Percentiles rank a stretch among this genome's conserved stretches.
phyloP scores from a whole-genome alignment of 2,329 filamentous ascomycete genomes.

The Daldinia eschscholtzii region DNA sequence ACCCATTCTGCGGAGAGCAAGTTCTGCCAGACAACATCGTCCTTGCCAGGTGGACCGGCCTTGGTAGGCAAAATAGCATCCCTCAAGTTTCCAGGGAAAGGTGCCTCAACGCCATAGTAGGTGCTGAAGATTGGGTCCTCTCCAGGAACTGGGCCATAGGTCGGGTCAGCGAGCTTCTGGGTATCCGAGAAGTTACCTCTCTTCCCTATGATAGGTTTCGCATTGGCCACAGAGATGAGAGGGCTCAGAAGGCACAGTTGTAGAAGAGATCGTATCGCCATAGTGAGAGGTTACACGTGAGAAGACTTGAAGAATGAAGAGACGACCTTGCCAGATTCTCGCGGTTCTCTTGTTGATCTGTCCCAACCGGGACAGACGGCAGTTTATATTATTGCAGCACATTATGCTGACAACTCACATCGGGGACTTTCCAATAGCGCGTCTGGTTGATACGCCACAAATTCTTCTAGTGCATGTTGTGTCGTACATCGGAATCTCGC shows the following conservation, averaged over 20 bases:
- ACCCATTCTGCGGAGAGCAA: constrained; percentile 60
- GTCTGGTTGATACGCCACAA: constrained; percentile 32
- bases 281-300: constrained; percentile 22
- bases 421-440: constrained; percentile 34
- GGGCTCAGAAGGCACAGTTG: constrained; percentile 39
- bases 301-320: constrained; percentile 18
- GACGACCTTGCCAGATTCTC: constrained; percentile 18
- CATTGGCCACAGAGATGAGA: constrained; percentile 29
- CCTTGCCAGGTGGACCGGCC: constrained; percentile 50
- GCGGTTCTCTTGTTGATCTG: neutral
- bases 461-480: constrained; percentile 17
- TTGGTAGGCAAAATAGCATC: constrained; percentile 50
- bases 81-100: constrained; percentile 56
- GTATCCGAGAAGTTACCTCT: constrained; percentile 30
- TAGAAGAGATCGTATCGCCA: constrained; percentile 41
- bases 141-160: constrained; percentile 53
- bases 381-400: constrained; percentile 38
- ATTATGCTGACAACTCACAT: constrained; percentile 12
- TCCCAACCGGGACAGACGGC: constrained; percentile 13
- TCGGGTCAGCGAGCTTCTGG: constrained; percentile 47
- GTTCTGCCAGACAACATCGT: constrained; percentile 61
- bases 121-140: constrained; percentile 52
- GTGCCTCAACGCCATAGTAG: constrained; percentile 51
- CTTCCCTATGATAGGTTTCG: constrained; percentile 33
- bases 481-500: constrained; percentile 37